Base-by-base conservation (phyloP, 2,329 filamentous ascomycete genomes). In the Aspergillus latus region DNA sequence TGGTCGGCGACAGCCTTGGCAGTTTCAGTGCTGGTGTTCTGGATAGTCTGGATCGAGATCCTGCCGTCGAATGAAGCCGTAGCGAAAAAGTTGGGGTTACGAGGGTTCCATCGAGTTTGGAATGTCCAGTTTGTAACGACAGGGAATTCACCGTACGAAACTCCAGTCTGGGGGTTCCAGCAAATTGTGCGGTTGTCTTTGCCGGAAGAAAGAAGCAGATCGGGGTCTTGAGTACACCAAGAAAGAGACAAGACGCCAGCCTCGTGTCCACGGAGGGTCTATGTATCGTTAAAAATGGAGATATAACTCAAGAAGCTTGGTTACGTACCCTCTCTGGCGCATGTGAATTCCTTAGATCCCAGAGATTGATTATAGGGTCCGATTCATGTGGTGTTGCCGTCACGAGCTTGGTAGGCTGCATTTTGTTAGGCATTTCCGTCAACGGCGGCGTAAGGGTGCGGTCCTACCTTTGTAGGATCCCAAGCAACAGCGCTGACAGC, bases 121-220 rank as follows among this genome's bases (percentile, higher is more conserved):
- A 99, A 99, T 5, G 92, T 96, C 93, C 94, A 99, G 75, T 97
- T 99, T n/a, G 93, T 97, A 52, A 96, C 92, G 67, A 97, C 91
- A 4, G 93, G 92, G 69, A 97, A 93, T 75, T 97, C 93, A 62
- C 95, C 94, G 62, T 92, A 88, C 10, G 84, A 82, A 70, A 94
- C 86, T 52, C 93, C 93, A 2, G 89, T 96, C 68, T 94, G 89
- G 1, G 94, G 91, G 74, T 97, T 97, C 94, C 95, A 99, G 59
- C 94, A 87, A 59, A 99, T 84, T 2, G 92, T 97, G 66, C 90
- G 86, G 71, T 97, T 97, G 75, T 99, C 94, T 76, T 97, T 97
- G 64, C 94, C 95, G 63, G 89, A 95, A 2, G 94, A 99, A 21
- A 99, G 82, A 49, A 99, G 78, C 49, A 99, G 81, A 66, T 94